Conservation (phyloP, 495 filamentous ascomycete species). For the Hypoxylon trugodes region DNA sequence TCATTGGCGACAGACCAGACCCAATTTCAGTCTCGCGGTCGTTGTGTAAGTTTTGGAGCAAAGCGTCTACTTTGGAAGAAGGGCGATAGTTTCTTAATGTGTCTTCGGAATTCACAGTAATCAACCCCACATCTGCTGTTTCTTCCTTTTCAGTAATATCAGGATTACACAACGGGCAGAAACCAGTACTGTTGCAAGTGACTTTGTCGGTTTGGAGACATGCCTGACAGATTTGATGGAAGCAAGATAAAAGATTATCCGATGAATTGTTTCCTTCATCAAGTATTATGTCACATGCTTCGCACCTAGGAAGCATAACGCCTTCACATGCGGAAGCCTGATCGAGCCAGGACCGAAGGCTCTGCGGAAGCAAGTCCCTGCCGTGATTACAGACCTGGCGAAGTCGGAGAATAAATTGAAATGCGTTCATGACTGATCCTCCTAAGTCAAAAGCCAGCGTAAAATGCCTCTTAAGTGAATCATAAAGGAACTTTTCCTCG, state of each 20-base stretch:
- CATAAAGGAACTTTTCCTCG: constrained; percentile 6
- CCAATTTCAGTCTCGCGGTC: background rate
- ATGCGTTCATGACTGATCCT: constrained; percentile 14
- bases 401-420: constrained; percentile 29
- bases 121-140: background rate
- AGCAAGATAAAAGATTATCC: constrained; percentile 1
- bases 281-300: background rate
- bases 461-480: constrained; percentile 8
- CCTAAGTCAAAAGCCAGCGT: constrained; percentile 7
- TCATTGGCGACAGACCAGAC: background rate
- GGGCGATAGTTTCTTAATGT: background rate
- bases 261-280: constrained; percentile 2
- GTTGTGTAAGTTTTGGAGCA: constrained; percentile 7
- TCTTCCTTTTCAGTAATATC: background rate
- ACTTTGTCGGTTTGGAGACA: background rate
- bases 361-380: constrained; percentile 11
- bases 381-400: constrained; percentile 31
- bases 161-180: constrained; percentile 13
- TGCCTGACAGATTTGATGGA: constrained; percentile 16
- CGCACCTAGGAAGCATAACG: background rate
- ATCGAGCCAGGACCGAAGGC: constrained; percentile 9
- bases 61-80: constrained; percentile 27
- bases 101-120: background rate
- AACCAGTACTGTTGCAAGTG: background rate
- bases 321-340: background rate